Percentiles rank a stretch among this genome's conserved stretches.
These are phyloP conservation scores for Misopates orontium DNA, from an alignment of 257 asterid genomes.

Conservation along the genomic window DNA sequence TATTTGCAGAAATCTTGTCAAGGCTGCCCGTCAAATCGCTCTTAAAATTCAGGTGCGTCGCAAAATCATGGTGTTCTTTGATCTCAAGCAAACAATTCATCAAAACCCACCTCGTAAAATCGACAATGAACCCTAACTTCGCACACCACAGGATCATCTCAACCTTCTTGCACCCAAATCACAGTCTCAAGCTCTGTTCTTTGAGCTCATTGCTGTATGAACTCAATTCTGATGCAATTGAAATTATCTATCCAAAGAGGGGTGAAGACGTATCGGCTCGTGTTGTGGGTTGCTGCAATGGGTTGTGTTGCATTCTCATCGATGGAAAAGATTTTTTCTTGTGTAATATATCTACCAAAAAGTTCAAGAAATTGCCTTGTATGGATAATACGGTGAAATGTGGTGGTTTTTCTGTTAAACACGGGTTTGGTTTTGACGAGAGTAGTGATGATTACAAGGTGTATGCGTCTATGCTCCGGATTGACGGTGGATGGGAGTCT, in stretches of 20 bases:
- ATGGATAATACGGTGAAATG: conserved; percentile 12
- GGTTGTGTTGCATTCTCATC: conserved; percentile 2
- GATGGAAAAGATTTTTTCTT: not conserved
- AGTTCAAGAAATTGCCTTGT: conserved; percentile 31
- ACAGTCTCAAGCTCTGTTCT: conserved; percentile 25
- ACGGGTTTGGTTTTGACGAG: conserved; percentile 44
- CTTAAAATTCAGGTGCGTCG: conserved; percentile 40
- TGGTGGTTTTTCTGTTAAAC: conserved; percentile 30
- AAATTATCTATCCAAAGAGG: not conserved
- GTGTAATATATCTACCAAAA: conserved; percentile 41
- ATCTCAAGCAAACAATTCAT: conserved; percentile 35
- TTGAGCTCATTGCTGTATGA: conserved; percentile 11
- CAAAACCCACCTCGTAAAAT: conserved; percentile 29
- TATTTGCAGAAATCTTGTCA: conserved; percentile 38
- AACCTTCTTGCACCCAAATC: conserved; percentile 25
- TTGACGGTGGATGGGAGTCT: conserved; percentile 23
- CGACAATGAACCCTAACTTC: conserved; percentile 17
- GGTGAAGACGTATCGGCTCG: not conserved
- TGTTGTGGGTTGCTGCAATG: conserved; percentile 5
- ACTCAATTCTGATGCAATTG: conserved; percentile 19
- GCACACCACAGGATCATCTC: conserved; percentile 27
- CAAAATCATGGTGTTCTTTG: conserved; percentile 38
- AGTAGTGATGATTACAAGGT: conserved; percentile 43
- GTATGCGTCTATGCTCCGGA: conserved; percentile 29
- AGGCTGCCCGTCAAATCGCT: conserved; percentile 43